phyloP scores from a whole-genome alignment of 345 rosid genomes.

The Sisymbrium altissimum region DNA sequence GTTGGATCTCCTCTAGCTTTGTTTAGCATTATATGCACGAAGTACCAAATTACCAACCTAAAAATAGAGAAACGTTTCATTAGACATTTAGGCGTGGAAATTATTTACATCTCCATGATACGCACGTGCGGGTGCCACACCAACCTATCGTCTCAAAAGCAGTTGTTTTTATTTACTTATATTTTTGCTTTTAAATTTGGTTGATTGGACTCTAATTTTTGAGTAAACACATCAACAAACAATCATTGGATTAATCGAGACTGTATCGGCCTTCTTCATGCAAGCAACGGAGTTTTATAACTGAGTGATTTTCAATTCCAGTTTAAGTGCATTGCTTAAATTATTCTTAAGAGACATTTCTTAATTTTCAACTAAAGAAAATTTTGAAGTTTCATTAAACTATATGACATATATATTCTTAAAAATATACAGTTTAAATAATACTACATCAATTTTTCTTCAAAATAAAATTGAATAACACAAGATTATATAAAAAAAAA shows the following conservation, averaged over 20 bases:
- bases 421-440: too few species aligned
- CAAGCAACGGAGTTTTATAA: neutral
- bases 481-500: too few species aligned
- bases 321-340: too few species aligned
- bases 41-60: slow-evolving; percentile 18
- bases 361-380: too few species aligned
- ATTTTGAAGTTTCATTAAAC: too few species aligned
- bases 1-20: neutral
- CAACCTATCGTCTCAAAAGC: slow-evolving; percentile 26
- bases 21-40: neutral
- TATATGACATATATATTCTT: too few species aligned
- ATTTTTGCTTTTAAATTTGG: neutral
- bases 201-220: neutral
- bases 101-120: neutral
- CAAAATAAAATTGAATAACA: too few species aligned
- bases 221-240: neutral
- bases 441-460: too few species aligned
- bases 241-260: neutral
- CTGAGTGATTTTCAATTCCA: too few species aligned
- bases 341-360: too few species aligned
- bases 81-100: neutral
- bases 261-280: neutral
- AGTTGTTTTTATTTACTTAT: neutral
- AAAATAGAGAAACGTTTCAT: neutral
- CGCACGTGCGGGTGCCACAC: slow-evolving; percentile 26